Base-by-base conservation (phyloP, 2,329 filamentous ascomycete species). In the Ramularia endophylla region DNA sequence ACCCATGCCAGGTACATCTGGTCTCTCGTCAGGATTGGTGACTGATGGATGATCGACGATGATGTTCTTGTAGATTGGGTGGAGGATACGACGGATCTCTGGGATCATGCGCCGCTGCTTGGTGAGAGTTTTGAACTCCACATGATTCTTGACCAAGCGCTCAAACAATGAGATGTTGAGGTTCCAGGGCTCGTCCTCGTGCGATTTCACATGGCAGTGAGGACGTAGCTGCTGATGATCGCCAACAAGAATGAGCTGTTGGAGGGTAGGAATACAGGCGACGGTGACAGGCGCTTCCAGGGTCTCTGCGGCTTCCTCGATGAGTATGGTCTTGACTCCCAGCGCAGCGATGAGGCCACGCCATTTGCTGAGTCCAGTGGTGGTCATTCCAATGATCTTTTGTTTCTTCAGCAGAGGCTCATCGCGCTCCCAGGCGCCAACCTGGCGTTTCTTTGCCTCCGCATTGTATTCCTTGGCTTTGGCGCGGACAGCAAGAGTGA, bases 231-330 rank as follows among this genome's bases (percentile, higher is more conserved):
- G 87, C 60, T 86, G 77, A 52, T 94, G 87, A 55, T 94, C 87
- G 1, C 87, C 87, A 0, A 94, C 78, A 2, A 84, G 67, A 39
- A 84, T 77, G 22, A 84, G 65, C 44, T 85, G 80, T 51, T 85
- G 66, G 2, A 85, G 54, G 3, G 74, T 75, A 16, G 80, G 72
- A 25, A 84, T 59, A 57, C 80, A 81, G 9, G 75, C 74, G 5
- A 71, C 75, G 7, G 74, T 67, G 32, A 83, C 68, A 1, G 76
- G 77, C 5, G 78, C 77, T 57, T 86, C 83, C 5, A 81, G 73
- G 0, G 82, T 84, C 58, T 94, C 85, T 0, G 85, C 87, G 0
- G 85, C 83, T 65, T 92, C 83, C 67, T 92, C 84, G 36, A 94
- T 80, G 27, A 94, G 65, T 11, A 90, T 71, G 3, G 86, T 70